Percentiles rank a stretch among this genome's conserved stretches.
Evolutionary conservation across 257 asterid species (phyloP).

Genomic region (Schizonepeta tenuifolia): DNA sequence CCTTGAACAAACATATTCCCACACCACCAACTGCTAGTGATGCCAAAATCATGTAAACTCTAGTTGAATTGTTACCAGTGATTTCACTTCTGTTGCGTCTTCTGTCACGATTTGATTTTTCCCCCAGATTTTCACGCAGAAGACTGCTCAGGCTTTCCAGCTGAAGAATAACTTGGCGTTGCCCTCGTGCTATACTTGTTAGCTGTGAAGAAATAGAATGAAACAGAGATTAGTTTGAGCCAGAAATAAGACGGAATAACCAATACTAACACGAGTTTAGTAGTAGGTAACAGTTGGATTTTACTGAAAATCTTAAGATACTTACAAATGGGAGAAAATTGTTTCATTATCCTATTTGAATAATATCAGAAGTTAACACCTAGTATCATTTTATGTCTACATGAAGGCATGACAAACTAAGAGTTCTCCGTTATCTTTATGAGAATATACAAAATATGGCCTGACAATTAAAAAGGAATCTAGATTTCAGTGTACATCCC

Average conservation of each 20-base stretch:
- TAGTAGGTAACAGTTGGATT: background rate
- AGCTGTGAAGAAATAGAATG: slow-evolving; percentile 45
- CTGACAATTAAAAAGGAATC: background rate
- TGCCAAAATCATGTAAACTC: slow-evolving; percentile 35
- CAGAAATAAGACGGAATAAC: background rate
- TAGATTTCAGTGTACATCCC: background rate
- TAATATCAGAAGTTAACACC: background rate
- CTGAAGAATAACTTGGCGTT: slow-evolving; percentile 83
- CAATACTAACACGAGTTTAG: background rate
- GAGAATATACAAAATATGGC: background rate
- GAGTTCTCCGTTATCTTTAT: background rate
- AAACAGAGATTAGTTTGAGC: background rate
- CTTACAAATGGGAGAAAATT: background rate
- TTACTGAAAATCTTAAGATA: too few species aligned
- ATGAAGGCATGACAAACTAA: background rate
- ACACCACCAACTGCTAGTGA: slow-evolving; percentile 55
- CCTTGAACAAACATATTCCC: slow-evolving; percentile 48
- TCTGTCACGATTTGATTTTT: slow-evolving; percentile 27
- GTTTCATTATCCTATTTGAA: background rate
- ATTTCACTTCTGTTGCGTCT: slow-evolving; percentile 23
- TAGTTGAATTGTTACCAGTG: slow-evolving; percentile 22
- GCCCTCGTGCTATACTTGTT: slow-evolving; percentile 66
- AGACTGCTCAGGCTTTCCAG: slow-evolving; percentile 68
- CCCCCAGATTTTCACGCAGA: slow-evolving; percentile 46
- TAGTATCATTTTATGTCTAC: background rate